phyloP scores from a whole-genome alignment of 1,284 basidiomycete genomes.

The Ustilago tritici region DNA sequence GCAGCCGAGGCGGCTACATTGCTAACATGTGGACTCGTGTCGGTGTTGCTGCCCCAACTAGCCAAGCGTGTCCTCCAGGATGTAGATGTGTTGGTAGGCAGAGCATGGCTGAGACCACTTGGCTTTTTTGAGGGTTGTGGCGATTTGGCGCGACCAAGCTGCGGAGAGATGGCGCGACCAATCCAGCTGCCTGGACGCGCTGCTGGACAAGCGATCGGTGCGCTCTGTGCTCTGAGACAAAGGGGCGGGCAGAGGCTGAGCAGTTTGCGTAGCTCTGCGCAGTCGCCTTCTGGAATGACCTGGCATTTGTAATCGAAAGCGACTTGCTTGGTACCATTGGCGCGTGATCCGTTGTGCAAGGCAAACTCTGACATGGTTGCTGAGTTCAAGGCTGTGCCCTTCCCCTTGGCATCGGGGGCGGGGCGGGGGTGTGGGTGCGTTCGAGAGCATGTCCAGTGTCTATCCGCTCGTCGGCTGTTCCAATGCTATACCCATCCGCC shows the following conservation, averaged over 20 bases:
- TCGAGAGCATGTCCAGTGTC: not conserved
- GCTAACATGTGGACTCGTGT: constrained; percentile 13
- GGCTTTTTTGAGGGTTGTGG: constrained; percentile 11
- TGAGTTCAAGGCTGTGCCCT: not conserved
- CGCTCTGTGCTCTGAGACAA: constrained; percentile 21
- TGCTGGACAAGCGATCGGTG: constrained; percentile 23
- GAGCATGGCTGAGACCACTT: constrained; percentile 12
- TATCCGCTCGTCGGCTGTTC: not conserved
- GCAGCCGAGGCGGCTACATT: constrained; percentile 14
- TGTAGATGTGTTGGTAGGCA: constrained; percentile 4
- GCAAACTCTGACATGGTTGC: constrained; percentile 20
- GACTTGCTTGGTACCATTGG: constrained; percentile 28
- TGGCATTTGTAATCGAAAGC: constrained; percentile 43
- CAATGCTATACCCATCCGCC: not conserved
- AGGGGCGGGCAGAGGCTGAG: constrained; percentile 31
- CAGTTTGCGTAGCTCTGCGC: constrained; percentile 41
- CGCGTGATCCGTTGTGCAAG: constrained; percentile 16
- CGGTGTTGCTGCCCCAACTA: constrained; percentile 29
- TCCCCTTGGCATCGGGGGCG: not conserved
- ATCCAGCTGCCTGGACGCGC: constrained; percentile 16
- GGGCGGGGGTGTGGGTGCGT: not conserved
- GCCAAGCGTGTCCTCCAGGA: constrained; percentile 34
- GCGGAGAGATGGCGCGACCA: constrained; percentile 40
- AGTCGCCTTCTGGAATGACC: constrained; percentile 47
- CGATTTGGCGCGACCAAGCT: constrained; percentile 27